Evolutionary conservation across 306 rosid genomes (phyloP), one percentile per base, ranked within the genome.

Genomic region (Hippophae tibetana): DNA sequence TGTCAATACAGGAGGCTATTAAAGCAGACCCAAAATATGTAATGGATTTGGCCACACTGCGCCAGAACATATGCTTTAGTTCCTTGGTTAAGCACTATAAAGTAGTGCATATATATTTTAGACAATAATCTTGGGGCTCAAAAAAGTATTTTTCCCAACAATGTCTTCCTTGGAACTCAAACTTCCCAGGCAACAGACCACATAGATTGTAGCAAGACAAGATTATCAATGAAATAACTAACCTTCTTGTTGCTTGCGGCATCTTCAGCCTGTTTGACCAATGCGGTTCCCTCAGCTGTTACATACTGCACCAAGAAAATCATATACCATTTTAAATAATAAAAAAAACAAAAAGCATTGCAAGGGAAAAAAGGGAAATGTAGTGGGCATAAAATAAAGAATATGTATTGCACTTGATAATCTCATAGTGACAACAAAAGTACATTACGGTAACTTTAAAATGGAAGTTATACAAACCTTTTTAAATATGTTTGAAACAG

Each of bases 251-350:
- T 90, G 77, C 95, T 87, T 58, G 94, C 98, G 56, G 95, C 95
- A 79, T 90, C 98, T 81, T 87, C 96, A 9, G 98, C 98, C 61
- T 64, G 96, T 82, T 87, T 90, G 76, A 90, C 95, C 78, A 90
- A 82, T 56, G 95, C 85, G 74, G 86, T 90, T 53, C 96, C 98
- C 80, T 87, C 96, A 41, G 95, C 67, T 65, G 95, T 87, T 43
- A 90, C 95, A 83, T 90, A 95, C 98, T 90, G 93, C 54, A 69
- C 55, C 52, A 65, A 52, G 40, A 52, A 73, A 57, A 41, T 58
- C 52, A 60, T 51, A 61, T 42, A 65, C 14, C 40, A 74, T 62
- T 50, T 60, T 38, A 60, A 10, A 43, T 10, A 13, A 43, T 59
- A 13, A 2, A 25, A 2, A 25, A 31, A 31, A 31, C 38, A 31